Conservation (phyloP, 345 rosid genomes). For the Bruguiera parviflora region DNA sequence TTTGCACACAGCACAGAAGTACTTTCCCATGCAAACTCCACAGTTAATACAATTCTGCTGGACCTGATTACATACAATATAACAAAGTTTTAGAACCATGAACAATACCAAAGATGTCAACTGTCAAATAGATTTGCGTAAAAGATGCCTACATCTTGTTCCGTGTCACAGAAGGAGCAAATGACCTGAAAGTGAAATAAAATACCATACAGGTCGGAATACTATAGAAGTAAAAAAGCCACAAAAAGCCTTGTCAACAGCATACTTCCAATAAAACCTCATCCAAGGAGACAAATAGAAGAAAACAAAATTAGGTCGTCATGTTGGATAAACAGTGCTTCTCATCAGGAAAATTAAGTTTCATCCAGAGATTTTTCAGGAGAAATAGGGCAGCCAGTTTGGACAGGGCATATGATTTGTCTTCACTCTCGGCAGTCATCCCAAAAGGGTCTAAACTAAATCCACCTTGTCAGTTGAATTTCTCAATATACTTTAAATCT, state of each 20-base stretch:
- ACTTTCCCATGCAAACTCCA: conserved; percentile 80
- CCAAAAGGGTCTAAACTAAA: not conserved
- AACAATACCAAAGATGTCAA: not conserved
- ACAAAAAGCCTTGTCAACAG: not conserved
- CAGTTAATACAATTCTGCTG: conserved; percentile 55
- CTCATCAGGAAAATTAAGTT: not conserved
- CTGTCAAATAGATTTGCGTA: not conserved
- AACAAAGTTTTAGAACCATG: not conserved
- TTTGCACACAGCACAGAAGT: conserved; percentile 64
- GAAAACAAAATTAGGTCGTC: not conserved
- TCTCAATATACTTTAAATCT: conserved; percentile 3
- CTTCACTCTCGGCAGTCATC: not conserved
- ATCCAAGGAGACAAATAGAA: not conserved
- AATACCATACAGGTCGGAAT: too few relatives aligned
- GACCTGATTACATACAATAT: conserved; percentile 36
- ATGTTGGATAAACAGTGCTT: not conserved
- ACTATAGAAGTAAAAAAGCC: too few relatives aligned
- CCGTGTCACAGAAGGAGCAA: conserved; percentile 64
- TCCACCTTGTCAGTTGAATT: not conserved
- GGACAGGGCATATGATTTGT: not conserved
- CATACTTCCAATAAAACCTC: not conserved
- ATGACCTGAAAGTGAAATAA: conserved; percentile 42
- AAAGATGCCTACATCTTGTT: conserved; percentile 58
- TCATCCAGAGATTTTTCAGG: not conserved
- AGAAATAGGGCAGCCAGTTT: not conserved